These are phyloP conservation scores for Talaromyces marneffei DNA, from an alignment of 2,329 filamentous ascomycete species.

Conservation along the genomic window DNA sequence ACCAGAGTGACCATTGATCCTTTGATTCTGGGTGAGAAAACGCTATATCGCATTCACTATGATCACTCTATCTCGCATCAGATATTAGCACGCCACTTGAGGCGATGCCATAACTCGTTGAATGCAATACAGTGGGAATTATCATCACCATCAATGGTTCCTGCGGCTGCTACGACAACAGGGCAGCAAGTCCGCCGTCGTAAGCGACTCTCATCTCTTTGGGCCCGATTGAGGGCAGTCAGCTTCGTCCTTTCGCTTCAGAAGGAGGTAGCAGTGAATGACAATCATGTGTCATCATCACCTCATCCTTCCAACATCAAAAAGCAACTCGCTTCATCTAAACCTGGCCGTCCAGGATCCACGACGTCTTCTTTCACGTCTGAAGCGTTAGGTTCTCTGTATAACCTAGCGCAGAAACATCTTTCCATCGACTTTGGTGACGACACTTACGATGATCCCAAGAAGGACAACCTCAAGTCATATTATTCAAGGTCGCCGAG, in stretches of 20 bases:
- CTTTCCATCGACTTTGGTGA: background rate
- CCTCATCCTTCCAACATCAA: background rate
- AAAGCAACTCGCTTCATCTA: background rate
- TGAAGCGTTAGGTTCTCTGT: background rate
- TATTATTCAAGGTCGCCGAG: background rate
- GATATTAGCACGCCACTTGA: background rate
- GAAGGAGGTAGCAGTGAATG: background rate
- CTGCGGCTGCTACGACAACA: background rate
- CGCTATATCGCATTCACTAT: background rate
- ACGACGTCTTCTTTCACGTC: background rate
- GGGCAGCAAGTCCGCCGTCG: background rate
- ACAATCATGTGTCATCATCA: background rate
- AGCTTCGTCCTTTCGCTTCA: constrained; percentile 9
- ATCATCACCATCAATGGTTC: background rate
- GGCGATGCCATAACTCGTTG: background rate
- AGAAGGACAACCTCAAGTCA: background rate
- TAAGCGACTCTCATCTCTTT: constrained; percentile 7
- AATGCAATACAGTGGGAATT: constrained; percentile 1
- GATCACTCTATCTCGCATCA: background rate
- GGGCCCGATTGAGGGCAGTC: constrained; percentile 5
- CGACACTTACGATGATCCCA: background rate
- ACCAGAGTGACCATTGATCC: background rate
- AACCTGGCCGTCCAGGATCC: background rate
- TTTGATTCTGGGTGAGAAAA: background rate
- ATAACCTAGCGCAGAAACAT: background rate